Conservation (phyloP, 2,329 filamentous ascomycete genomes). For the Ceratocystis diversiconidia region DNA sequence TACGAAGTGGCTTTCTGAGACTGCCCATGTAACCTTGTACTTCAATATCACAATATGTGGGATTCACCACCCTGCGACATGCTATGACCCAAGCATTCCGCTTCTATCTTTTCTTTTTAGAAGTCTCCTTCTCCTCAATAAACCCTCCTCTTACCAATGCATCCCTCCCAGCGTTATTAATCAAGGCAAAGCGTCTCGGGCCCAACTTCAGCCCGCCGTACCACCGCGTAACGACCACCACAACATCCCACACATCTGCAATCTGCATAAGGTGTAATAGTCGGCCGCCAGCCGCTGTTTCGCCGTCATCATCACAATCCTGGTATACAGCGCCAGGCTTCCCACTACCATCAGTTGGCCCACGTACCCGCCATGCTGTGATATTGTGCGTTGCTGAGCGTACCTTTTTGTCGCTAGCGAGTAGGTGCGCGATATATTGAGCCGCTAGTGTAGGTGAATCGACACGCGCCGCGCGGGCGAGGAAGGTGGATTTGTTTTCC, state of each 20-base stretch:
- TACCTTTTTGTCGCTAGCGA: conserved; percentile 70
- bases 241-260: conserved; percentile 84
- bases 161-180: conserved; percentile 75
- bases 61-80: too few species aligned
- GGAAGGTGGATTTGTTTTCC: conserved; percentile 77
- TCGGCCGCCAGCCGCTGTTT: conserved; percentile 76
- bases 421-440: conserved; percentile 56
- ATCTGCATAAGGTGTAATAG: conserved; percentile 83
- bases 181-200: conserved; percentile 76
- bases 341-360: conserved; percentile 33
- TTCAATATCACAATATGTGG: too few species aligned
- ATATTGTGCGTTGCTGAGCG: conserved; percentile 91
- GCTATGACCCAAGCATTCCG: neutral
- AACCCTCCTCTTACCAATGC: conserved; percentile 66
- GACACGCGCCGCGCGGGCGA: conserved; percentile 62
- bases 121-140: conserved; percentile 37
- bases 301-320: conserved; percentile 92
- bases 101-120: conserved; percentile 28
- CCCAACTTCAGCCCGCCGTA: conserved; percentile 85
- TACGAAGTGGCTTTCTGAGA: too few species aligned
- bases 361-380: conserved; percentile 75
- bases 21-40: too few species aligned
- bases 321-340: conserved; percentile 40
- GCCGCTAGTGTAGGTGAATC: conserved; percentile 56
- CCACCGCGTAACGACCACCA: conserved; percentile 90